Conservation (phyloP, 2,329 filamentous ascomycete genomes). For the Talaromyces marneffei region DNA sequence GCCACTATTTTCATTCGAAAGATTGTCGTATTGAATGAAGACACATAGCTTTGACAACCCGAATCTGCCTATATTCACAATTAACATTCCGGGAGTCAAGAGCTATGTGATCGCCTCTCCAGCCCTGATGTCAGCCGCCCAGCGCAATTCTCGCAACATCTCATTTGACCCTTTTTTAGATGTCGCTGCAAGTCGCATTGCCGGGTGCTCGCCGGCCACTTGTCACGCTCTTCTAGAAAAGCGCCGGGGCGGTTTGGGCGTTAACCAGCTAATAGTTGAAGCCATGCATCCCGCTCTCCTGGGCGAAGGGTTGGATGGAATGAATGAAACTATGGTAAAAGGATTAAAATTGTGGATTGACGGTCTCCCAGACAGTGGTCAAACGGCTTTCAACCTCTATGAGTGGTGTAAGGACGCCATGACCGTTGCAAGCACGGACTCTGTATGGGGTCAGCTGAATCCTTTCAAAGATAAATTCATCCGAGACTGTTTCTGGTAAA, state of each 20-base stretch:
- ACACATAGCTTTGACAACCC: conserved; percentile 2
- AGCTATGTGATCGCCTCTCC: conserved; percentile 25
- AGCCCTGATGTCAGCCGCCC: conserved; percentile 19
- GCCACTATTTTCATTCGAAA: background rate
- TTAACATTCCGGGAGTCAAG: conserved; percentile 24
- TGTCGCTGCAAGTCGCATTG: conserved; percentile 15
- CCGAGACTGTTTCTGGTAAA: conserved; percentile 22
- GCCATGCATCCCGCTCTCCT: conserved; percentile 22
- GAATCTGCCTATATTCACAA: conserved; percentile 19
- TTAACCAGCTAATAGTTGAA: conserved; percentile 17
- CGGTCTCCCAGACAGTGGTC: conserved; percentile 11
- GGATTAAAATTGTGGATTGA: conserved; percentile 17
- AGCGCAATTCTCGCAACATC: conserved; percentile 21
- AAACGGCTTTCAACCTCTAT: conserved; percentile 21
- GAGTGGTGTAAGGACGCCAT: conserved; percentile 24
- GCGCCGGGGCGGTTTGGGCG: conserved; percentile 19
- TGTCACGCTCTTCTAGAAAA: conserved; percentile 20
- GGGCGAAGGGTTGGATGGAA: conserved; percentile 21
- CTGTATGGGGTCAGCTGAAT: conserved; percentile 26
- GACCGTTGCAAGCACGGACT: conserved; percentile 25
- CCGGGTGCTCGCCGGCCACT: conserved; percentile 18
- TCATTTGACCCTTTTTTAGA: conserved; percentile 23
- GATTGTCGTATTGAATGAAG: background rate
- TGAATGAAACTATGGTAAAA: conserved; percentile 24
- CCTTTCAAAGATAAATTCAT: conserved; percentile 21